phyloP scores from a whole-genome alignment of 2,329 filamentous ascomycete species.

The Verticillium dahliae region DNA sequence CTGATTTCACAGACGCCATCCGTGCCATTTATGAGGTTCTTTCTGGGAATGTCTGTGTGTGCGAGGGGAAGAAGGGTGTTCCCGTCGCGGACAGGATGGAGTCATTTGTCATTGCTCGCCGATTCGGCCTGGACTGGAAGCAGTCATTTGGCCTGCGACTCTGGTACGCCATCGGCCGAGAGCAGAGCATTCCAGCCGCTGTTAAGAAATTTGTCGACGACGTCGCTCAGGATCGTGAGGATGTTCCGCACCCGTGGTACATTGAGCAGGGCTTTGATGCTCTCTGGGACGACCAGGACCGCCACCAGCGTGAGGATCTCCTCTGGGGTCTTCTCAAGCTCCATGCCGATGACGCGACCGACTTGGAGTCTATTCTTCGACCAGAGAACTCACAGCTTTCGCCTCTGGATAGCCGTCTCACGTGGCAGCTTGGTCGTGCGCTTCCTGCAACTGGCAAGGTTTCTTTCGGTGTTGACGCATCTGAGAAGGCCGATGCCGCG shows the following conservation, averaged over 20 bases:
- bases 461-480: slow-evolving; percentile 45
- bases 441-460: slow-evolving; percentile 45
- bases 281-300: slow-evolving; percentile 54
- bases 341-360: slow-evolving; percentile 54
- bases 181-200: slow-evolving; percentile 65
- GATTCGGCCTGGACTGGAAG: slow-evolving; percentile 86
- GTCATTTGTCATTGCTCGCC: slow-evolving; percentile 74
- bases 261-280: slow-evolving; percentile 50
- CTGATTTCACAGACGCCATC: slow-evolving; percentile 79
- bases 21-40: slow-evolving; percentile 86
- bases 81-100: slow-evolving; percentile 73
- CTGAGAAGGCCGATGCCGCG: slow-evolving; percentile 58
- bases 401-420: slow-evolving; percentile 66
- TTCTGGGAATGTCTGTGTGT: slow-evolving; percentile 78
- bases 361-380: slow-evolving; percentile 64
- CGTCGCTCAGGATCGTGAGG: slow-evolving; percentile 63
- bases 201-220: slow-evolving; percentile 70
- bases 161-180: slow-evolving; percentile 72
- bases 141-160: slow-evolving; percentile 86
- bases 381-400: slow-evolving; percentile 73
- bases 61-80: slow-evolving; percentile 66
- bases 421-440: slow-evolving; percentile 77
- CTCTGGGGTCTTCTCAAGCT: slow-evolving; percentile 83
- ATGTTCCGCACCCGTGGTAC: slow-evolving; percentile 68
- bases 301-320: slow-evolving; percentile 62